These are phyloP conservation scores for Penicillium cataractarum DNA, from an alignment of 495 filamentous ascomycete species.

Conservation along the genomic window DNA sequence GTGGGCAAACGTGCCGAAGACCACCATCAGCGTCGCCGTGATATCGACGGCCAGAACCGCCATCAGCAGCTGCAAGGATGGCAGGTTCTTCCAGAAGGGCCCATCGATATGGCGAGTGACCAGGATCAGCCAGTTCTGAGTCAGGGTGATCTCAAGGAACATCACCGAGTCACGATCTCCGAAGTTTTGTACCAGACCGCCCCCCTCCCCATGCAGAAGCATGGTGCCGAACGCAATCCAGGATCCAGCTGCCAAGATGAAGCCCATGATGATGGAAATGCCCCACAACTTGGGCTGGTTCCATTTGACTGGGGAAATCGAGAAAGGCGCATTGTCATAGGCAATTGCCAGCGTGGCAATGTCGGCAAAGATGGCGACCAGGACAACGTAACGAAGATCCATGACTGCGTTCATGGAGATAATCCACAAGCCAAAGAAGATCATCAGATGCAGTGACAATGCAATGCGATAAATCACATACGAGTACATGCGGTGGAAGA, in stretches of 20 bases:
- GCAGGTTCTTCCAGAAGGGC: constrained; percentile 81
- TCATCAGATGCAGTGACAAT: constrained; percentile 84
- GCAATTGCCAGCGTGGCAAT: constrained; percentile 91
- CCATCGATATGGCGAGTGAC: constrained; percentile 89
- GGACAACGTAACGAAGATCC: constrained; percentile 84
- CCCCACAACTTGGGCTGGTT: constrained; percentile 92
- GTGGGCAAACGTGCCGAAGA: constrained; percentile 78
- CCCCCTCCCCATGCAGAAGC: constrained; percentile 63
- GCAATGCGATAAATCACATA: constrained; percentile 97
- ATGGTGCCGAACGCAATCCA: constrained; percentile 85
- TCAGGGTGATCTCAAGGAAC: constrained; percentile 88
- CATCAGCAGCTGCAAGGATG: constrained; percentile 77
- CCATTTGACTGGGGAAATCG: constrained; percentile 88
- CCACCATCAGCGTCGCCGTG: constrained; percentile 78
- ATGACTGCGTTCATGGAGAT: constrained; percentile 80
- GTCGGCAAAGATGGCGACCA: constrained; percentile 94
- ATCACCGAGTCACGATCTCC: constrained; percentile 80
- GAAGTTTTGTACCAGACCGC: constrained; percentile 85
- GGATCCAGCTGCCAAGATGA: constrained; percentile 78
- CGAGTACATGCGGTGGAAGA: constrained; percentile 97
- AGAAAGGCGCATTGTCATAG: constrained; percentile 91
- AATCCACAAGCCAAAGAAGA: constrained; percentile 91
- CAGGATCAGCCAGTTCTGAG: constrained; percentile 97
- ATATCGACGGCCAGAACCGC: constrained; percentile 82
- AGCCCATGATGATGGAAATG: constrained; percentile 80